These are phyloP conservation scores for Pyrenochaeta sp. DNA, from an alignment of 2,329 filamentous ascomycete species.

Conservation along the genomic window DNA sequence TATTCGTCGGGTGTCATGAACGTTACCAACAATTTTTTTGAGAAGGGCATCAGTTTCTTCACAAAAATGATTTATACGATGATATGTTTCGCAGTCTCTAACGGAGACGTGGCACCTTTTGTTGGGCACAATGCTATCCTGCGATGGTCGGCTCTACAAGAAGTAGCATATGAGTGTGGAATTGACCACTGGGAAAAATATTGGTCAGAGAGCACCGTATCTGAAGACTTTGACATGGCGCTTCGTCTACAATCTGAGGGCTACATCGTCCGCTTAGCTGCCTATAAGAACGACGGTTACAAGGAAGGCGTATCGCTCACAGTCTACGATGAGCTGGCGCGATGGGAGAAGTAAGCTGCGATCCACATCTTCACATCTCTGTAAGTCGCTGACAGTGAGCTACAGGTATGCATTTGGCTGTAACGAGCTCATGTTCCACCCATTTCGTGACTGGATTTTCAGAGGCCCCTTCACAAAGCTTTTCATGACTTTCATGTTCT, in stretches of 20 bases:
- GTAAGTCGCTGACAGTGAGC: background rate
- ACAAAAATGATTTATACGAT: conserved; percentile 80
- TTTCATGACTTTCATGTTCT: conserved; percentile 68
- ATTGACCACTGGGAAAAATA: conserved; percentile 66
- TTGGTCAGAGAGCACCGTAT: conserved; percentile 80
- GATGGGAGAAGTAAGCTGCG: conserved; percentile 70
- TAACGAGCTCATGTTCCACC: conserved; percentile 75
- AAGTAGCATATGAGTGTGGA: conserved; percentile 57
- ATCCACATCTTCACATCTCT: background rate
- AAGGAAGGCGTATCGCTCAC: conserved; percentile 78
- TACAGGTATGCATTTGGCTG: conserved; percentile 69
- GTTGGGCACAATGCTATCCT: conserved; percentile 81
- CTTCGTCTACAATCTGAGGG: conserved; percentile 74
- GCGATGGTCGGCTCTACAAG: conserved; percentile 72
- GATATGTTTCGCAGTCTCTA: conserved; percentile 74
- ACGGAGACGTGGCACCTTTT: conserved; percentile 77
- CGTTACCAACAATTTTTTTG: conserved; percentile 75
- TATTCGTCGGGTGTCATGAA: conserved; percentile 76
- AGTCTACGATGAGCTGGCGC: conserved; percentile 74
- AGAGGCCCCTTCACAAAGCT: conserved; percentile 72
- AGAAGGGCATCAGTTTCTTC: conserved; percentile 80
- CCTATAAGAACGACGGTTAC: conserved; percentile 74
- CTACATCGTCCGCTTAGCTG: conserved; percentile 73
- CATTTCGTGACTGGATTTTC: conserved; percentile 68
- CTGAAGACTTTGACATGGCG: conserved; percentile 80